Base-by-base conservation (phyloP, 192 early-diverging fungal species). In the Jimgerdemannia lactiflua region DNA sequence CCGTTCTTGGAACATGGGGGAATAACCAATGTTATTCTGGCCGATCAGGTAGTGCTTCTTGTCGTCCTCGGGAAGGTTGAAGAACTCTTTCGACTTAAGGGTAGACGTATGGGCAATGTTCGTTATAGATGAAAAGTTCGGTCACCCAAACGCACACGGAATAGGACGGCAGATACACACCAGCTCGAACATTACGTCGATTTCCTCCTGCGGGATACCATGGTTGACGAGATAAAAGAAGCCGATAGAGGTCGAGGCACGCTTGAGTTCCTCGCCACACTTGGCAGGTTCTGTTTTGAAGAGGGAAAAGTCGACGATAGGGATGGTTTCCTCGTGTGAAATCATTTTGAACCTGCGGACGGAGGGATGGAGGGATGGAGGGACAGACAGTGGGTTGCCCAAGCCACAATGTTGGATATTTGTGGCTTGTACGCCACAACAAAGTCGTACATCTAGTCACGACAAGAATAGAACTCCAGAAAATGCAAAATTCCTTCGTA, bases 161-260 rank as follows among this genome's bases (percentile, higher is more conserved):
- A 49, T 39, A 40, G 11, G 8, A 63, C 20, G n/a, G 19, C 20
- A 14, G 42, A 39, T 40, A 49, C 63, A 59, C 75, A 86, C 88
- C 65, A 79, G 7, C 11, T 69, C 77, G 79, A 92, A 91, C 63
- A 89, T 86, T 19, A 67, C 39, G 70, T 89, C 82, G 49, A 91
- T 81, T 8, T 80, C 69, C 10, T 73, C 42, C 42, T 86, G 77
- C 18, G 84, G 70, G 68, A 92, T 76, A 39, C 87, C 89, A 75
- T 91, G 90, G 75, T 91, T 88, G 64, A 82, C 83, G 63, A 90
- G 80, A 69, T 88, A 91, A 73, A 91, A 86, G 75, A 92, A 92
- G 14, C 89, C 90, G 66, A 87, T 83, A 4, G 81, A 77, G 42
- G 75, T 78, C 63, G 78, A 80, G 17, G 90, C 91, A 14, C 83